Base-by-base conservation (phyloP, 2,329 filamentous ascomycete genomes). In the Dactylellina sp. region DNA sequence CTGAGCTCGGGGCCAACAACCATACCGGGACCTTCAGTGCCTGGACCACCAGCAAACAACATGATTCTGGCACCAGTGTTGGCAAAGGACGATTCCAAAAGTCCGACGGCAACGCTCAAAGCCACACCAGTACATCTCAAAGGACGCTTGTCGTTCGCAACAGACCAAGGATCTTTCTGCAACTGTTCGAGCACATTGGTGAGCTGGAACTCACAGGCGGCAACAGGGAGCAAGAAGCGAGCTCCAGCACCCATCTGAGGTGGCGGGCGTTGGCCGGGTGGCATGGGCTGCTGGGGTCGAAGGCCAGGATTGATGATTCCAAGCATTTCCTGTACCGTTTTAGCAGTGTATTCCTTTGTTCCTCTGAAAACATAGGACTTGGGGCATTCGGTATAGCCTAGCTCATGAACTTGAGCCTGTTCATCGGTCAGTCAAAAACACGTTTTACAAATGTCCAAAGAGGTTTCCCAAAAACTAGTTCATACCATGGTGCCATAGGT, bases 291-390 rank as follows among this genome's bases (percentile, higher is more conserved):
- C 76, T 89, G 89, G 22, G 93, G 92, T 76, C 95, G 89, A 76
- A 92, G 81, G 37, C 88, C 88, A 22, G 91, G 85, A 18, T 90
- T 87, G 52, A 89, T 85, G 62, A 97, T 85, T 25, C 93, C 95
- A 56, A 99, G 89, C 95, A 99, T 99, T 80, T 99, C 95, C 82
- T 98, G 94, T n/a, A 99, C 93, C 81, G 98, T 93, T 84, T 98
- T 98, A 61, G 93, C 91, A n/a, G 89, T 87, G 82, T 99, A 99
- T 80, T 99, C 95, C 84, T 98, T 99, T 85, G 89, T 97, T 40
- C 95, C 95, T 65, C 94, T 89, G 86, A 99, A 99, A 44, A 99
- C 95, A 79, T 97, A 99, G 4, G 94, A 97, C 83, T 98, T 99
- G 77, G 95, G 92, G 82, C 95, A 99, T 82, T 98, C 95, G 63